Evolutionary conservation across 2,329 filamentous ascomycete genomes (phyloP).

Genomic region (Zalaria sp.): DNA sequence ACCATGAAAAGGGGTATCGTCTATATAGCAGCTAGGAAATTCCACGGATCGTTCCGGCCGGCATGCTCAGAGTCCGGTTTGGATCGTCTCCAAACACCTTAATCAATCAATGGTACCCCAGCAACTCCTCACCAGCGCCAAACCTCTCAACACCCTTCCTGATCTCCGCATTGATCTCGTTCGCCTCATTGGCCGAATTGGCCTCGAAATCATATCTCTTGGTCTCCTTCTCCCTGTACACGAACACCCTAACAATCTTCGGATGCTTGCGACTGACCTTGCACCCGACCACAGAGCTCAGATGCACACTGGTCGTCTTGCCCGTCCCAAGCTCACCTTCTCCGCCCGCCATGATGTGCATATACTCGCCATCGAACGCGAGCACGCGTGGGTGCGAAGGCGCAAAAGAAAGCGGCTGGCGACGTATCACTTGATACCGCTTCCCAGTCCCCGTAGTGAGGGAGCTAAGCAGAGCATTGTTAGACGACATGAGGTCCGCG

Average conservation of each 20-base stretch:
- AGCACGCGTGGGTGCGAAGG: slow-evolving; percentile 62
- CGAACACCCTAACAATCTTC: slow-evolving; percentile 64
- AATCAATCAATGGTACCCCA: no score
- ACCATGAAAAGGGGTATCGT: no score
- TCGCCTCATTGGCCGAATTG: slow-evolving; percentile 54
- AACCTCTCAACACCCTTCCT: slow-evolving; percentile 43
- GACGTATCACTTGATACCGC: slow-evolving; percentile 67
- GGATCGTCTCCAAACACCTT: no score
- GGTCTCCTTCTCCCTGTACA: slow-evolving; percentile 61
- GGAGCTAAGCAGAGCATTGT: slow-evolving; percentile 6
- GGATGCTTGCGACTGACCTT: slow-evolving; percentile 71
- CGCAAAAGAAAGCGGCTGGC: slow-evolving; percentile 70
- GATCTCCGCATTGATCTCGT: slow-evolving; percentile 66
- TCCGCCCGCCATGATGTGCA: slow-evolving; percentile 59
- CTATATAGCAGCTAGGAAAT: no score
- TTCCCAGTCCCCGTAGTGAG: slow-evolving; percentile 26
- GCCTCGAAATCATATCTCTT: slow-evolving; percentile 80
- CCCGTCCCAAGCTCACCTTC: slow-evolving; percentile 37
- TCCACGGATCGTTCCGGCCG: no score
- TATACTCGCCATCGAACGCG: slow-evolving; percentile 72
- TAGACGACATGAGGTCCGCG: slow-evolving; percentile 26
- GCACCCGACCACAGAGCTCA: slow-evolving; percentile 67
- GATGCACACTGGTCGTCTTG: slow-evolving; percentile 66
- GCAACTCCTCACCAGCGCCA: slow-evolving; percentile 7
- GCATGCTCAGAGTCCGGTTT: no score